Evolutionary conservation across 495 filamentous ascomycete genomes (phyloP).

Genomic region (Podospora sp.): DNA sequence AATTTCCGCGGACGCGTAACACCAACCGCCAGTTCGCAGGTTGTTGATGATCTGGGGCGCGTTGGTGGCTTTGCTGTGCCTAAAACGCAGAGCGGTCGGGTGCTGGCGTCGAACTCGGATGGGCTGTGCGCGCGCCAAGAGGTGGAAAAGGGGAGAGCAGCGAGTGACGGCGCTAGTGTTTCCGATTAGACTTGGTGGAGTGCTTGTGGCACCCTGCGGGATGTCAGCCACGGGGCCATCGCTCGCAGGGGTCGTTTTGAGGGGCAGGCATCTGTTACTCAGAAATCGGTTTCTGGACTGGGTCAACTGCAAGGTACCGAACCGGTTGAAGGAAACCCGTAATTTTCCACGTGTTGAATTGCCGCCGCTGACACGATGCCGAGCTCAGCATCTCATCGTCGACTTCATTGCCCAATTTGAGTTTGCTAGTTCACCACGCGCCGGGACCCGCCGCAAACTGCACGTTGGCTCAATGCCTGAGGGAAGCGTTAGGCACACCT

Average conservation of each 20-base stretch:
- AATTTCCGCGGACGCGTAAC: not conserved
- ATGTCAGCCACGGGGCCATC: conserved; percentile 6
- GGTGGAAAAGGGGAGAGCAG: conserved; percentile 16
- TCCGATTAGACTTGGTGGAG: conserved; percentile 29
- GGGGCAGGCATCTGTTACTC: not conserved
- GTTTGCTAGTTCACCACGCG: not conserved
- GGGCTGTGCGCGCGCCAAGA: not conserved
- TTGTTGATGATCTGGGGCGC: not conserved
- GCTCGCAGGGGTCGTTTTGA: conserved; percentile 6
- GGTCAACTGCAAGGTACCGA: not conserved
- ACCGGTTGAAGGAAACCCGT: not conserved
- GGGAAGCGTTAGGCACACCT: not conserved
- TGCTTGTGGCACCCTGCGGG: not conserved
- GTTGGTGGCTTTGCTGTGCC: conserved; percentile 2
- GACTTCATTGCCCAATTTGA: not conserved
- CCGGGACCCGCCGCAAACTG: not conserved
- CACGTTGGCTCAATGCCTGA: not conserved
- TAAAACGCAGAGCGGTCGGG: not conserved
- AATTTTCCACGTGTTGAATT: conserved; percentile 13
- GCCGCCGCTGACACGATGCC: not conserved
- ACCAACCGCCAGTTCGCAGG: not conserved
- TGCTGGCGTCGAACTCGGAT: not conserved
- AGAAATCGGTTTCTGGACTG: conserved; percentile 2
- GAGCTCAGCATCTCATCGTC: not conserved
- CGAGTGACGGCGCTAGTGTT: conserved; percentile 35